These are phyloP conservation scores for Rhynchospora breviuscula DNA, from an alignment of 176 grass and related monocot species.

Conservation along the genomic window DNA sequence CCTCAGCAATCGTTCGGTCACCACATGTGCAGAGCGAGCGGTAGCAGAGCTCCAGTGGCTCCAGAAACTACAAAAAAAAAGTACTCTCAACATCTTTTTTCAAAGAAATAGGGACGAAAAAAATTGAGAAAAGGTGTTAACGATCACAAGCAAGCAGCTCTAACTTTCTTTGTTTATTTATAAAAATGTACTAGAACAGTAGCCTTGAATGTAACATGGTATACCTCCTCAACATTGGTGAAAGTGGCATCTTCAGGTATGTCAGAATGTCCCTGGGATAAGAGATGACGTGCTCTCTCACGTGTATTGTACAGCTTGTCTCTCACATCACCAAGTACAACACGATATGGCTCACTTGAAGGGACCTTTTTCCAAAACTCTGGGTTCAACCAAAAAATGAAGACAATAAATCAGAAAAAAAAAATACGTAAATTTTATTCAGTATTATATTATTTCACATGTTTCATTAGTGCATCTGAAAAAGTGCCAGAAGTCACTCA, in stretches of 20 bases:
- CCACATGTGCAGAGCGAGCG: constrained; percentile 79
- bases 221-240: constrained; percentile 74
- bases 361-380: constrained; percentile 99
- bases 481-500: background rate
- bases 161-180: background rate
- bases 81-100: constrained; percentile 4
- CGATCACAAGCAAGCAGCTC: background rate
- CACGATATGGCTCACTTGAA: constrained; percentile 85
- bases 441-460: background rate
- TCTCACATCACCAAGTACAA: constrained; percentile 82
- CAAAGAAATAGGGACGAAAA: background rate
- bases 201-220: constrained; percentile 3
- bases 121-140: background rate
- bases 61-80: constrained; percentile 64
- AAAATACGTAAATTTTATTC: background rate
- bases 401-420: constrained; percentile 22
- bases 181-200: background rate
- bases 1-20: constrained; percentile 77
- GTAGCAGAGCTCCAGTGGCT: constrained; percentile 90
- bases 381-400: constrained; percentile 28
- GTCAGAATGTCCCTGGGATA: constrained; percentile 90
- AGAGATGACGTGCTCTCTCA: constrained; percentile 76
- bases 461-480: background rate
- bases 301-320: constrained; percentile 87
- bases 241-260: constrained; percentile 77